Evolutionary conservation across 257 asterid genomes (phyloP).

Genomic region (Capsicum pubescens): DNA sequence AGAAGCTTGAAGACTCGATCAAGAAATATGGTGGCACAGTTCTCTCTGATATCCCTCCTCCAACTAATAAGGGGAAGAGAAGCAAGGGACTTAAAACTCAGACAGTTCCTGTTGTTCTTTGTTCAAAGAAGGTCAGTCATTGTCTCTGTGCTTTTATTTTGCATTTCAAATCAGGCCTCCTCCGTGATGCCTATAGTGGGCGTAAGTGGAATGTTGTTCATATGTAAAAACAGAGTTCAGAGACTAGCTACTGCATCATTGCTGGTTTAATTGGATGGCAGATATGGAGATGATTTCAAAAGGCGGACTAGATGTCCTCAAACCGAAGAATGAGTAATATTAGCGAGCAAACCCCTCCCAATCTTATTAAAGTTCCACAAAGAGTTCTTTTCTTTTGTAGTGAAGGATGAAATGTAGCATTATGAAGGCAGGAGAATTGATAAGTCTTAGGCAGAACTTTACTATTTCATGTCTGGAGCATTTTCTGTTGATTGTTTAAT

Average conservation of each 20-base stretch:
- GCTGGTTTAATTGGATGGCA: not conserved
- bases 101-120: constrained; percentile 63
- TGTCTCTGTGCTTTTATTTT: constrained; percentile 24
- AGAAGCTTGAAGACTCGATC: constrained; percentile 65
- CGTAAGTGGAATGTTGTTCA: not conserved
- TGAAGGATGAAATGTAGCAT: not conserved
- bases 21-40: constrained; percentile 68
- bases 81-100: constrained; percentile 46
- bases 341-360: not conserved
- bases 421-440: not conserved
- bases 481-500: not conserved
- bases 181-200: not conserved
- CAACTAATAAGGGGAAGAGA: constrained; percentile 54
- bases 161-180: constrained; percentile 6
- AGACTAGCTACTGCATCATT: not conserved
- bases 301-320: not conserved
- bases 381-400: not conserved
- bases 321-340: not conserved
- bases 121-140: constrained; percentile 70
- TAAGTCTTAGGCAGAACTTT: not conserved
- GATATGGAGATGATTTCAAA: not conserved
- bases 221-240: not conserved
- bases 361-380: not conserved
- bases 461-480: not conserved
- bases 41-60: constrained; percentile 67